Evolutionary conservation across 768 basidiomycete genomes (phyloP).

Genomic region (Thelephora aurantiotincta): DNA sequence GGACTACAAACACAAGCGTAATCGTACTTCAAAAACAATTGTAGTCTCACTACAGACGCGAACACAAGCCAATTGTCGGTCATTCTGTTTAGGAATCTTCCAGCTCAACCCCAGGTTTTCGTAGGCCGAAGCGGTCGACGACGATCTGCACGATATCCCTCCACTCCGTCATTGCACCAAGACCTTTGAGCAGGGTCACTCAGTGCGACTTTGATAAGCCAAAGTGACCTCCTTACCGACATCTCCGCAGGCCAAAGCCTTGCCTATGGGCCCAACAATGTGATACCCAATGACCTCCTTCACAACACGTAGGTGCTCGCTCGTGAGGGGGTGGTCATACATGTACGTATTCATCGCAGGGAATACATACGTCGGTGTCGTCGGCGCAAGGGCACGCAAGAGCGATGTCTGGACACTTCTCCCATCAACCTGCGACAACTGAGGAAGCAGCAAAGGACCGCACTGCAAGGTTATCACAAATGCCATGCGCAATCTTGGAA

Average conservation of each 20-base stretch:
- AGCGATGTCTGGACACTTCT: slow-evolving; percentile 45
- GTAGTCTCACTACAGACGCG: no score
- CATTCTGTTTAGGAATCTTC: no score
- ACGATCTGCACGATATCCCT: slow-evolving; percentile 69
- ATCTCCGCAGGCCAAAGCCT: slow-evolving; percentile 84
- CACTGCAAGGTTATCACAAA: slow-evolving; percentile 86
- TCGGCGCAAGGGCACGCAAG: slow-evolving; percentile 69
- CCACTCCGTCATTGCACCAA: slow-evolving; percentile 98
- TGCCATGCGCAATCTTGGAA: slow-evolving; percentile 78
- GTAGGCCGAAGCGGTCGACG: slow-evolving; percentile 33
- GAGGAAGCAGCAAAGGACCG: slow-evolving; percentile 10
- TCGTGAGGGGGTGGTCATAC: slow-evolving; percentile 89
- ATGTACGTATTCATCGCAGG: slow-evolving; percentile 99
- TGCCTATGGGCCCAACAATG: slow-evolving; percentile 80
- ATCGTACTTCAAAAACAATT: no score
- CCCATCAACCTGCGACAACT: neutral
- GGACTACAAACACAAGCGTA: no score
- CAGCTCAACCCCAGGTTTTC: neutral
- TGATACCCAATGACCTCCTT: slow-evolving; percentile 66
- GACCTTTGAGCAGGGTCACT: slow-evolving; percentile 28
- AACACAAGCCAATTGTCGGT: no score
- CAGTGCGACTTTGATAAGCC: neutral
- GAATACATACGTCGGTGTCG: slow-evolving; percentile 80
- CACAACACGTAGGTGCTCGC: slow-evolving; percentile 65
- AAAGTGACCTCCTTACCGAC: slow-evolving; percentile 39